These are phyloP conservation scores for Trypanosoma melophagium DNA, from an alignment of 208 protist species.

Conservation along the genomic window DNA sequence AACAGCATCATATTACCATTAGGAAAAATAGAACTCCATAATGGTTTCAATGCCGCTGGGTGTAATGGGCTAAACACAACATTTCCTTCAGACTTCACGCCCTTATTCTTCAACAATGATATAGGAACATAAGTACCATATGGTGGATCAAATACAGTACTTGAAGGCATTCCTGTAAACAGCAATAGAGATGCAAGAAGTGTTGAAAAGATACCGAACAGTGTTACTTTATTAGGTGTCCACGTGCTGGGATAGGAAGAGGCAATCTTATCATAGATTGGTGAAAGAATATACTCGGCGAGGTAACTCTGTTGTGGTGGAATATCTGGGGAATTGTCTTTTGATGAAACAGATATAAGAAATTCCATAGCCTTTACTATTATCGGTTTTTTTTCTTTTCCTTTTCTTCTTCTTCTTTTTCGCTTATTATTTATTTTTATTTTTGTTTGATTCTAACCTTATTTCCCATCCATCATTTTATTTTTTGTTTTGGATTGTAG, in stretches of 20 bases:
- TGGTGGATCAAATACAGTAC: conserved; percentile 57
- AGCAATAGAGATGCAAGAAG: conserved; percentile 70
- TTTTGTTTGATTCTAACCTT: too few species aligned
- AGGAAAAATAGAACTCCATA: conserved; percentile 36
- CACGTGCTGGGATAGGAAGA: conserved; percentile 58
- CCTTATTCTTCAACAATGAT: conserved; percentile 35
- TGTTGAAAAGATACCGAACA: conserved; percentile 73
- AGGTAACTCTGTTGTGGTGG: conserved; percentile 64
- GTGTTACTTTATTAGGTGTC: conserved; percentile 83
- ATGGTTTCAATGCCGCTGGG: conserved; percentile 39
- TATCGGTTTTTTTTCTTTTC: conserved; percentile 2
- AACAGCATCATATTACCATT: conserved; percentile 44
- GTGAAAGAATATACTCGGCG: conserved; percentile 73
- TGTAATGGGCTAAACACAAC: conserved; percentile 39
- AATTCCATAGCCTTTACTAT: conserved; percentile 12
- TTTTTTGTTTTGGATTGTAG: too few species aligned
- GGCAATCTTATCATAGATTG: conserved; percentile 80
- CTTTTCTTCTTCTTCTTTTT: conserved; percentile 14
- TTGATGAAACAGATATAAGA: conserved; percentile 37
- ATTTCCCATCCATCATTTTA: too few species aligned
- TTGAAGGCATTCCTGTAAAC: conserved; percentile 67
- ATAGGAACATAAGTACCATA: conserved; percentile 43
- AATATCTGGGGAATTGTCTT: conserved; percentile 35
- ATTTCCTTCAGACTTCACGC: conserved; percentile 3
- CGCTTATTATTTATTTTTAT: too few species aligned